Base-by-base conservation (phyloP, 2,329 filamentous ascomycete species). In the Aquanectria penicillioides region DNA sequence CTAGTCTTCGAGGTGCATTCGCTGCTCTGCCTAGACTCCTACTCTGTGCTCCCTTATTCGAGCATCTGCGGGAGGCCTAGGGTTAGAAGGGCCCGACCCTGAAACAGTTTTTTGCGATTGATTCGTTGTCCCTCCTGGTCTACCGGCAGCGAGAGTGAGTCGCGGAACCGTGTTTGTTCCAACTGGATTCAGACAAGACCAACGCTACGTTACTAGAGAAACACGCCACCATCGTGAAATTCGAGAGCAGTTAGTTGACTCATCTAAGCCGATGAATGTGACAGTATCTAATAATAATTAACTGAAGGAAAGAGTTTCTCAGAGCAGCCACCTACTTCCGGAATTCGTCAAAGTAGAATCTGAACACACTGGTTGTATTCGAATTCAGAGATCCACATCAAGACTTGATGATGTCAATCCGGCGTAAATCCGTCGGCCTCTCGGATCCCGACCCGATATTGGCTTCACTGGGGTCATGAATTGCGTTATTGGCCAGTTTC, bases 361-460 rank as follows among this genome's bases (percentile, higher is more conserved):
- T 37, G 59, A 64, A 62, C 65, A 53, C n/a, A n/a, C n/a, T n/a
- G n/a, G n/a, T n/a, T n/a, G n/a, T n/a, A n/a, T n/a, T n/a, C n/a
- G n/a, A n/a, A n/a, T n/a, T n/a, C n/a, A n/a, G n/a, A n/a, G n/a
- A n/a, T 38, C 36, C 6, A 23, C 10, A 12, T 38, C 33, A 12
- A 7, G 31, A 33, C 5, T n/a, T 7, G 31, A n/a, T n/a, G n/a
- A n/a, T n/a, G n/a, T n/a, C 51, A 22, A 15, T 33, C 58, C 57
- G 65, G 53, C 47, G 49, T 65, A 65, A 69, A 65, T 44, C 62
- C 62, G 65, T 59, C 56, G 59, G 34, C 57, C 50, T 40, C 61
- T 62, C 56, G 37, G 40, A 50, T 25, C 56, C 59, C 58, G 63
- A 57, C 22, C 40, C 53, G 36, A 38, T 37, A 23, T 37, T 41